These are phyloP conservation scores for Cyberlindnera mississippiensis DNA, from an alignment of 805 yeast genomes.

Conservation along the genomic window DNA sequence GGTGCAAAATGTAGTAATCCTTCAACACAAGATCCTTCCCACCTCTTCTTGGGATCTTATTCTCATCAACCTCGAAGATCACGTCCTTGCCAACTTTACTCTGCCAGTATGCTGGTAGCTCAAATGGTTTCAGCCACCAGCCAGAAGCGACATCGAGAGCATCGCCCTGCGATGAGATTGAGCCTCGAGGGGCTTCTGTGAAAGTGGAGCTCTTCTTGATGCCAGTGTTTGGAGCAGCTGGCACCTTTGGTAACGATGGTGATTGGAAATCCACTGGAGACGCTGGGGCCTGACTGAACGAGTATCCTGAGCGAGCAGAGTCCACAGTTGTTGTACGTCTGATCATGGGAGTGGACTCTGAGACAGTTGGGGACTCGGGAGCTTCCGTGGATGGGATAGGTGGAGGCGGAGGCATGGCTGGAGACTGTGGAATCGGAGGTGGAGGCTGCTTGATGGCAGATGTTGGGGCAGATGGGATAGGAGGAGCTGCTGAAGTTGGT, in stretches of 20 bases:
- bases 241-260: conserved; percentile 7
- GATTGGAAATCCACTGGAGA: conserved; percentile 10
- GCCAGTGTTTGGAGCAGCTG: conserved; percentile 11
- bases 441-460: conserved; percentile 6
- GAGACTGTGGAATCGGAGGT: conserved; percentile 12
- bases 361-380: conserved; percentile 7
- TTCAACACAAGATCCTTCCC: conserved; percentile 44
- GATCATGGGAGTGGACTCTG: conserved; percentile 8
- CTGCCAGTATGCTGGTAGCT: conserved; percentile 51
- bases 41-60: conserved; percentile 51
- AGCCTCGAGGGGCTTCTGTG: conserved; percentile 9
- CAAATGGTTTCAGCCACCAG: conserved; percentile 65
- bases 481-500: not conserved
- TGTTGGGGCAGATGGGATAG: conserved; percentile 19
- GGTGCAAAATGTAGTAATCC: conserved; percentile 68
- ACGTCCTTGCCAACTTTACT: conserved; percentile 43
- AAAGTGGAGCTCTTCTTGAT: conserved; percentile 21
- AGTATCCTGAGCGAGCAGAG: conserved; percentile 2
- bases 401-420: conserved; percentile 8
- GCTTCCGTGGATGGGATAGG: conserved; percentile 1
- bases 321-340: conserved; percentile 7
- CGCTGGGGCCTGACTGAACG: conserved; percentile 4
- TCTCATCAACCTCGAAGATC: conserved; percentile 63
- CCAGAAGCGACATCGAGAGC: conserved; percentile 33
- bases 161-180: conserved; percentile 17